phyloP scores from a whole-genome alignment of 257 asterid genomes.

The Gynochthodes officinalis region DNA sequence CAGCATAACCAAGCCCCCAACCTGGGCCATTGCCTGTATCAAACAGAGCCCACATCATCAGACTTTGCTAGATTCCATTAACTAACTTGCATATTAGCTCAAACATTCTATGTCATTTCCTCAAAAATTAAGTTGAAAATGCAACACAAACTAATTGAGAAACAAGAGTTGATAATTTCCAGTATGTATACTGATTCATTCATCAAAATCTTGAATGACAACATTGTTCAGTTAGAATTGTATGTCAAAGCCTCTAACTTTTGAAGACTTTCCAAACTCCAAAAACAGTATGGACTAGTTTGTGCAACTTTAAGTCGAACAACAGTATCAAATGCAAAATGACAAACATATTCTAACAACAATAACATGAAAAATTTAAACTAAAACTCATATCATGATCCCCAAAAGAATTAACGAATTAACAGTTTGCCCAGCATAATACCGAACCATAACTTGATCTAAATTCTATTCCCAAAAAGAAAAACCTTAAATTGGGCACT shows the following conservation, averaged over 20 bases:
- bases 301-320: neutral
- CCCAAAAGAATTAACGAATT: neutral
- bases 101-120: neutral
- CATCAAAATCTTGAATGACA: neutral
- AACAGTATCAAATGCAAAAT: neutral
- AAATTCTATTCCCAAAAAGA: too few relatives aligned
- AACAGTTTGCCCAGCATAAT: neutral
- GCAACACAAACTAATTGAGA: neutral
- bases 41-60: conserved; percentile 20
- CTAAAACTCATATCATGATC: neutral
- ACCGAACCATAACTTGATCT: neutral
- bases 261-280: neutral
- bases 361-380: neutral
- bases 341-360: neutral
- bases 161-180: neutral
- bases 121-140: neutral
- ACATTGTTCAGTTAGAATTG: neutral
- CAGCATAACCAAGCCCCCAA: conserved; percentile 84
- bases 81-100: neutral
- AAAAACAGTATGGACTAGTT: neutral
- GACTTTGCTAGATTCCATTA: conserved; percentile 10
- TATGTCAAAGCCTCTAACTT: neutral
- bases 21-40: conserved; percentile 95
- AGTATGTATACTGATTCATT: neutral
- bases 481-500: neutral